These are phyloP conservation scores for Wallemia ichthyophaga DNA, from an alignment of 1,284 basidiomycete genomes.

Conservation along the genomic window DNA sequence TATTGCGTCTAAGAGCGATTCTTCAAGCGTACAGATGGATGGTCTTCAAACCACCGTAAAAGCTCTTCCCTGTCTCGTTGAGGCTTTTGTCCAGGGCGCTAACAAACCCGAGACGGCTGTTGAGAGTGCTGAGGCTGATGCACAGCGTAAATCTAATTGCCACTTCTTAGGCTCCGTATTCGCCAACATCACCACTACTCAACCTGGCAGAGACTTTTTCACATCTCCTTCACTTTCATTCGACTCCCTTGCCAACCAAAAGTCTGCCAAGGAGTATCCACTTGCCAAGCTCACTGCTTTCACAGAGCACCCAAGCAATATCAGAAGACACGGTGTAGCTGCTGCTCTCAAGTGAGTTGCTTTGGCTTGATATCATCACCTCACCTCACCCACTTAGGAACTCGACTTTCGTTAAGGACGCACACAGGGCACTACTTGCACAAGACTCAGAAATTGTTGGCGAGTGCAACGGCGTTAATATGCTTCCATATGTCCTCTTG, in stretches of 20 bases:
- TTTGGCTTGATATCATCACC: background rate
- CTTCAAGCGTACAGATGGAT: background rate
- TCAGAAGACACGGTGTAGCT: conserved; percentile 54
- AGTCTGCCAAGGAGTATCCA: conserved; percentile 32
- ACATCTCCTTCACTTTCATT: conserved; percentile 24
- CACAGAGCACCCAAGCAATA: conserved; percentile 57
- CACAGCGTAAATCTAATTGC: conserved; percentile 18
- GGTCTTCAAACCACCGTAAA: conserved; percentile 13
- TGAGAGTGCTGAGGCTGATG: conserved; percentile 15
- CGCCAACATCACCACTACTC: conserved; percentile 51
- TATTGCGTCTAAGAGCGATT: background rate
- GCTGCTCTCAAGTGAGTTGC: conserved; percentile 49
- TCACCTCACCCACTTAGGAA: conserved; percentile 24
- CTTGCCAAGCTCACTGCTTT: conserved; percentile 51
- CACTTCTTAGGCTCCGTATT: conserved; percentile 78
- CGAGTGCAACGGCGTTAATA: conserved; percentile 40
- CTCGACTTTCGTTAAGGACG: conserved; percentile 35
- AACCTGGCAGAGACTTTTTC: conserved; percentile 37
- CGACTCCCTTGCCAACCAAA: conserved; percentile 12
- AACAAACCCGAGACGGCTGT: conserved; percentile 19
- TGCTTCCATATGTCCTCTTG: conserved; percentile 50
- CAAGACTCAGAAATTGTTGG: conserved; percentile 23
- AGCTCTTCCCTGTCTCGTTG: conserved; percentile 44
- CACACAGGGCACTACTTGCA: conserved; percentile 35
- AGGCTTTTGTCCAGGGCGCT: conserved; percentile 54